Evolutionary conservation across 176 grass and related monocot species (phyloP), one percentile per base, ranked within the genome.

Genomic region (Pontederia paniculata): DNA sequence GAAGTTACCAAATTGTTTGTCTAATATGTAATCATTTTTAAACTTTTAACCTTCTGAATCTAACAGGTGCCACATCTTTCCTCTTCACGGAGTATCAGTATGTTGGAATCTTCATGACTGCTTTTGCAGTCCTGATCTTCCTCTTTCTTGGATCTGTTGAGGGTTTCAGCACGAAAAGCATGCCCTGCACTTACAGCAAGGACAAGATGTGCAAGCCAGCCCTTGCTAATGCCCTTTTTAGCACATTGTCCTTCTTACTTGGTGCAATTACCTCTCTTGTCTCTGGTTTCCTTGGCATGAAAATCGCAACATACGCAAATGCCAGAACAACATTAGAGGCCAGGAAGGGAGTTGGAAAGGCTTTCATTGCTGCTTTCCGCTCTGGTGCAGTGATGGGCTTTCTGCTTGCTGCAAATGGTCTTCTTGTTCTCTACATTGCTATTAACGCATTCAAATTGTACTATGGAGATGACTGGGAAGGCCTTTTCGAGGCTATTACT

Each of bases 351-450:
- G 88, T 94, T 4, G 88, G 88, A 70, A 88, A 94, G 76, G 88
- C 88, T 57, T 94, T 94, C 52, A 94, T 88, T 21, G 66, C 60
- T 52, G 88, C 88, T 57, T 88, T 94, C 59, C 83, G 88, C 59
- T 94, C 88, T 72, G 88, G 88, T 69, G 88, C 83, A 68, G 88
- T 94, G 28, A 94, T 94, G 88, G 88, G 88, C 57, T 94, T 94
- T 70, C 74, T 94, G 55, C 84, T 94, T 72, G 88, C 88, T 73
- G 88, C 83, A 1, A 94, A 85, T 76, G 88, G 88, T 16, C 88
- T 94, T 58, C 66, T 94, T 58, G 83, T 94, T 50, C 83, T 94
- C 55, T 94, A 81, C 52, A 54, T 94, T 42, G 62, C 80, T 17
- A 94, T 94, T 56, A 94, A 94, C 72, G n/a, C 88, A 57, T 94